These are phyloP conservation scores for Pleurotus tuber-regium DNA, from an alignment of 768 basidiomycete genomes.

Conservation along the genomic window DNA sequence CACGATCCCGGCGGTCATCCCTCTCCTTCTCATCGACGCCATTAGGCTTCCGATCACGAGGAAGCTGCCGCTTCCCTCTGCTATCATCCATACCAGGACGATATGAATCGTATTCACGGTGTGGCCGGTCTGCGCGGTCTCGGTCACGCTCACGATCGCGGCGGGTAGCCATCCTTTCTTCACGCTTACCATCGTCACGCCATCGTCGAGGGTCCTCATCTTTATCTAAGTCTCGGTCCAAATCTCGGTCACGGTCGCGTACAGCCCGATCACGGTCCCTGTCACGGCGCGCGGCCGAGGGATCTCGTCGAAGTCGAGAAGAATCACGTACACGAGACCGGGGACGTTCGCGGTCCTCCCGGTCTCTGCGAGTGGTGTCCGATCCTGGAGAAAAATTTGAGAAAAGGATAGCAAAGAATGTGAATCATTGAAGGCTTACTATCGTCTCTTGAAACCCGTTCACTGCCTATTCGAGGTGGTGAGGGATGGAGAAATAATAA, in stretches of 20 bases:
- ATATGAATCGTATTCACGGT: slow-evolving; percentile 27
- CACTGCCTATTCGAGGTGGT: background rate
- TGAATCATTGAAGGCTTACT: slow-evolving; percentile 36
- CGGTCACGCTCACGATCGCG: slow-evolving; percentile 41
- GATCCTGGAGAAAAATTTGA: slow-evolving; percentile 33
- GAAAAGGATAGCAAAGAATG: background rate
- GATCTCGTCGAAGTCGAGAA: slow-evolving; percentile 58
- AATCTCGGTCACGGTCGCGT: slow-evolving; percentile 17
- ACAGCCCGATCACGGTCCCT: slow-evolving; percentile 33
- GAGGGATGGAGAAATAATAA: slow-evolving; percentile 14
- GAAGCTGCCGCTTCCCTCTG: background rate
- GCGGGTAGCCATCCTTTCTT: slow-evolving; percentile 67
- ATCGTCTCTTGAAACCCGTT: too few relatives aligned
- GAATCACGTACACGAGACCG: slow-evolving; percentile 65
- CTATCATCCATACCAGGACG: background rate
- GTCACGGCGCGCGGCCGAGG: slow-evolving; percentile 41
- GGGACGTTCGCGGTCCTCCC: slow-evolving; percentile 62
- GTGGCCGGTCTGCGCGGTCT: slow-evolving; percentile 42
- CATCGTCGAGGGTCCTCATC: slow-evolving; percentile 76
- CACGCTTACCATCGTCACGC: slow-evolving; percentile 81
- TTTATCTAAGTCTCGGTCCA: slow-evolving; percentile 47
- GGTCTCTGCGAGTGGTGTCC: slow-evolving; percentile 55
- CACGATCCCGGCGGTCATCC: slow-evolving; percentile 46
- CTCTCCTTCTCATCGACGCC: slow-evolving; percentile 45
- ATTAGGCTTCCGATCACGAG: slow-evolving; percentile 43